A percentile compares a stretch with the other conserved stretches of the same genome.
phyloP scores from a whole-genome alignment of 2,329 filamentous ascomycete species.

The Ophiostoma sp. region DNA sequence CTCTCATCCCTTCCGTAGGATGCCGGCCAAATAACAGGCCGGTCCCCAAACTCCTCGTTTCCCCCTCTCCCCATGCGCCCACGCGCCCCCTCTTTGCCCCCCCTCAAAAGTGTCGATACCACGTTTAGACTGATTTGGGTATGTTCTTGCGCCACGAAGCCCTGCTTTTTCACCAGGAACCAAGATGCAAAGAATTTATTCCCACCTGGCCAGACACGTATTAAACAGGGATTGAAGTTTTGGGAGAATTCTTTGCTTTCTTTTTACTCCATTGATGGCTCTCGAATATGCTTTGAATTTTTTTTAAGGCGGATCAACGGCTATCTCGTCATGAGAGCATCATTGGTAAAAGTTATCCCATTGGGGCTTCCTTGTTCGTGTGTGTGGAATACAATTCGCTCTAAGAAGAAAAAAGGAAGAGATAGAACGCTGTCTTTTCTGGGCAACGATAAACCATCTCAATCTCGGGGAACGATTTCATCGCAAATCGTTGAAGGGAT shows the following conservation, averaged over 20 bases:
- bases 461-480: slow-evolving; percentile 3
- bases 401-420: no score
- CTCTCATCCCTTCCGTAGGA: neutral
- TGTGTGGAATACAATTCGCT: neutral
- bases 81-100: neutral
- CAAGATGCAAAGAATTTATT: neutral
- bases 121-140: slow-evolving; percentile 11
- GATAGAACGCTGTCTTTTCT: neutral
- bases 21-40: neutral
- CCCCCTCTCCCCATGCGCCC: neutral
- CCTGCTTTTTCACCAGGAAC: neutral
- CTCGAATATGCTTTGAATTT: neutral
- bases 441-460: neutral
- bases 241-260: neutral
- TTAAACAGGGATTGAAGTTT: neutral
- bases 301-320: neutral
- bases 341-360: neutral
- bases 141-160: slow-evolving; percentile 8
- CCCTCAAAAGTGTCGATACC: neutral
- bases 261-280: neutral
- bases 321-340: slow-evolving; percentile 14
- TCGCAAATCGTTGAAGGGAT: neutral
- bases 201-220: neutral
- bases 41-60: neutral
- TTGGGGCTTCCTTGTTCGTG: neutral